Evolutionary conservation across 495 filamentous ascomycete species (phyloP), one percentile per base, ranked within the genome.

Genomic region (Annulohypoxylon moriforme): DNA sequence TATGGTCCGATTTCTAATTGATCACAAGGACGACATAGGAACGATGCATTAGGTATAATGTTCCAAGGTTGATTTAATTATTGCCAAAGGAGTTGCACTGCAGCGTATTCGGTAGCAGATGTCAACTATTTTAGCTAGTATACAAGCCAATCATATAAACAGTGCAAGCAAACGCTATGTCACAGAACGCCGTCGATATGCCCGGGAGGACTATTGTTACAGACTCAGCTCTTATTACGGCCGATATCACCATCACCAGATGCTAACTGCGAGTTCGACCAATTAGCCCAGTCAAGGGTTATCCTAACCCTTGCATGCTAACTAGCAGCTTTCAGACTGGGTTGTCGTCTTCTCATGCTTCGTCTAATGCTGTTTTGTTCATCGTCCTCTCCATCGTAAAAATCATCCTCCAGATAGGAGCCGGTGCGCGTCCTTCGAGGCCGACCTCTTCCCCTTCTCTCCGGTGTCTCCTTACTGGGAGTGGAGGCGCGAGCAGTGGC

Each of bases 291-390:
- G 57, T 38, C 25, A 5, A n/a, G 18, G 36, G 33, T 31, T 40
- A 27, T 58, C 33, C 22, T 10, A 40, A 58, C 20, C n/a, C 33
- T 36, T 24, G 6, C 9, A 36, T 63, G 25, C 61, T 73, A 73
- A 27, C 50, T 42, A 25, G 33, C 36, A 40, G 56, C 66, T 18
- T 59, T 73, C 10, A 69, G 50, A 36, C 71, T 73, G 4, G 50
- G 66, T 22, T 73, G 66, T 18, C 71, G 66, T 49, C 62, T 61
- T 29, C 71, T 65, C 13, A 62, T 63, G 29, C 71, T 69, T 13
- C 71, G 71, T 57, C 71, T 62, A 1, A 67, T 62, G 44, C 25
- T 42, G 24, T 44, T 34, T 16, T 38, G 22, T 11, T 69, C 65
- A 0, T 52, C 60, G 16, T 69, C 66, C 8, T 57, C 40, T 7